Percentiles rank a stretch among this genome's conserved stretches.
Conservation (phyloP, 345 rosid genomes). For the Brassica carinata region DNA sequence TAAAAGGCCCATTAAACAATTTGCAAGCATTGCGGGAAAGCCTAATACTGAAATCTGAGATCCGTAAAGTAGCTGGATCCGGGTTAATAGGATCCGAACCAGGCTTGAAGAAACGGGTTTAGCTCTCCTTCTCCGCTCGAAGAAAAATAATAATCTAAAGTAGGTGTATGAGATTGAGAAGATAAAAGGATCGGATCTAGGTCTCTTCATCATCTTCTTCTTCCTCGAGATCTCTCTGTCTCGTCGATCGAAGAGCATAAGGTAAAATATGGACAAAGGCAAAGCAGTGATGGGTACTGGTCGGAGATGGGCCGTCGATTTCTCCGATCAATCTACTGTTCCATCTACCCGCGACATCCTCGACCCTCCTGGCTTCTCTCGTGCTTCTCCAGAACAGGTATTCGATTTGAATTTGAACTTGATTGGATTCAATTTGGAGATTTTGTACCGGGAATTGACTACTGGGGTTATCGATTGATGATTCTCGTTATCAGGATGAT, state of each 20-base stretch:
- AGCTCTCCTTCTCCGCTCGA: background rate
- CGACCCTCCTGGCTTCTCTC: slow-evolving; percentile 93
- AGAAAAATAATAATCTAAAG: background rate
- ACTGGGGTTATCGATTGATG: background rate
- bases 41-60: background rate
- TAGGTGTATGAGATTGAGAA: background rate
- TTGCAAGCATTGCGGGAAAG: background rate
- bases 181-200: slow-evolving; percentile 34
- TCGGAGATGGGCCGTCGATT: slow-evolving; percentile 96
- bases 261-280: slow-evolving; percentile 77
- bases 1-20: slow-evolving; percentile 28
- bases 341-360: slow-evolving; percentile 85
- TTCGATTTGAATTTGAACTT: background rate
- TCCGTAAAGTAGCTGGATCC: slow-evolving; percentile 23
- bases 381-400: slow-evolving; percentile 90
- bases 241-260: background rate
- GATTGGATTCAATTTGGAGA: background rate
- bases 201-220: slow-evolving; percentile 16
- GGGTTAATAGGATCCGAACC: background rate
- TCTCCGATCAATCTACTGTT: slow-evolving; percentile 80
- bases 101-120: background rate
- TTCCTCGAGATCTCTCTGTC: background rate
- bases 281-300: slow-evolving; percentile 96
- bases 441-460: background rate
- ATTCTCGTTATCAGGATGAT: slow-evolving; percentile 63